A percentile compares a stretch with the other conserved stretches of the same genome.
Conservation (phyloP, 495 filamentous ascomycete genomes). For the Tuber umbilicatum region DNA sequence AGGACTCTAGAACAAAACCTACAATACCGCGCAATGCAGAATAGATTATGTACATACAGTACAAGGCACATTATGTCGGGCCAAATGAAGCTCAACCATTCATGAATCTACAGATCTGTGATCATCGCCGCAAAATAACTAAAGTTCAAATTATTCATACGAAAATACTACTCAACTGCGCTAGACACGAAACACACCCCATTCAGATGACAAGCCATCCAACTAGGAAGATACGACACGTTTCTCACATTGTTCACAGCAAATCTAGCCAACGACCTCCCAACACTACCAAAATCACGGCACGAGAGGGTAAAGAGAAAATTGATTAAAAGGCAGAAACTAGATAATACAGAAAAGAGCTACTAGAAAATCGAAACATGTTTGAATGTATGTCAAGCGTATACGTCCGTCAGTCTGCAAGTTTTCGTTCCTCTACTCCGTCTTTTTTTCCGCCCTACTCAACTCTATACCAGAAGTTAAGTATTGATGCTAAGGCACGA, state of each 20-base stretch:
- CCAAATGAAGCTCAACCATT: neutral
- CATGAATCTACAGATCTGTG: neutral
- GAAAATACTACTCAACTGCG: neutral
- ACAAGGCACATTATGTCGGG: neutral
- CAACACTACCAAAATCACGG: neutral
- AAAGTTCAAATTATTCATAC: neutral
- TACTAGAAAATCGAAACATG: neutral
- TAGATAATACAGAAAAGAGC: conserved; percentile 1
- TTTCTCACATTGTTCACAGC: neutral
- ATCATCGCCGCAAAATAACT: neutral
- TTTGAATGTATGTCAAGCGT: conserved; percentile 4
- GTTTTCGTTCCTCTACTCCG: neutral
- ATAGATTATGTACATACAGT: neutral
- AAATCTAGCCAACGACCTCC: neutral
- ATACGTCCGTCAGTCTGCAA: conserved; percentile 4
- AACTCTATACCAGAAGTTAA: neutral
- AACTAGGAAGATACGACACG: neutral
- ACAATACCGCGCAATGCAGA: neutral
- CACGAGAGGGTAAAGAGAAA: neutral
- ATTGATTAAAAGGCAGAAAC: neutral
- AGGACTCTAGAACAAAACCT: neutral
- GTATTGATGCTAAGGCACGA: neutral
- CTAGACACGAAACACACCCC: neutral
- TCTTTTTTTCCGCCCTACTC: neutral
- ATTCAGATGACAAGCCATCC: neutral